A percentile compares a stretch with the other conserved stretches of the same genome.
Conservation (phyloP, 2,329 filamentous ascomycete species). For the Chaetomium olivaceum region DNA sequence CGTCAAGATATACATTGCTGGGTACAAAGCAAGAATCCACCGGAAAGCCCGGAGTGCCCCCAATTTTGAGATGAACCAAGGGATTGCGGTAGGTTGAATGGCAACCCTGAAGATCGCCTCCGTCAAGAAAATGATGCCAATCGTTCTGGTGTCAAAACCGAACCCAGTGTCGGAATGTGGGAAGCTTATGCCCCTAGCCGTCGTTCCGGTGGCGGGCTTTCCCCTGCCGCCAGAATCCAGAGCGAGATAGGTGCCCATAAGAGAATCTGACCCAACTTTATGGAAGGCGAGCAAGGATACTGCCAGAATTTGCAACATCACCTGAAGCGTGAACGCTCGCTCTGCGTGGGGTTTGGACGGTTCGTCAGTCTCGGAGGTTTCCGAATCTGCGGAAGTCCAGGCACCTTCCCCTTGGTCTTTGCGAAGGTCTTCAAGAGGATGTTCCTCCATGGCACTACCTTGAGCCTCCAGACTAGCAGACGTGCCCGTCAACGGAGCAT, state of each 20-base stretch:
- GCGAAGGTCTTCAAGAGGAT: not conserved
- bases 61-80: conserved; percentile 13
- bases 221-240: not conserved
- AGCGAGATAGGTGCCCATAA: conserved; percentile 17
- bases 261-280: conserved; percentile 14
- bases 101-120: conserved; percentile 14
- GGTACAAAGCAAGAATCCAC: conserved; percentile 16
- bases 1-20: conserved; percentile 17
- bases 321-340: conserved; percentile 10
- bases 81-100: conserved; percentile 16
- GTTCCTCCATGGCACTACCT: not conserved
- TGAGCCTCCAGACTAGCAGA: too few relatives aligned
- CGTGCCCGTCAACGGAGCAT: too few relatives aligned
- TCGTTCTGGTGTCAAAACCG: conserved; percentile 11
- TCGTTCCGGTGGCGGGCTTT: not conserved
- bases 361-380: not conserved
- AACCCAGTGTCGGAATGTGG: conserved; percentile 8
- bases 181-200: not conserved
- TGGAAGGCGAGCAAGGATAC: conserved; percentile 23
- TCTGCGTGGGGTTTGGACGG: not conserved
- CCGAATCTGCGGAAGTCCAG: conserved; percentile 1
- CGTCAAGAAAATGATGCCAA: conserved; percentile 19
- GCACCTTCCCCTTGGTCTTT: not conserved
- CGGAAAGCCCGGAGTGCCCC: conserved; percentile 12
- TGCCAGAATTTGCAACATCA: conserved; percentile 19